phyloP scores from a whole-genome alignment of 805 yeast genomes.

The Cyberlindnera veronae region DNA sequence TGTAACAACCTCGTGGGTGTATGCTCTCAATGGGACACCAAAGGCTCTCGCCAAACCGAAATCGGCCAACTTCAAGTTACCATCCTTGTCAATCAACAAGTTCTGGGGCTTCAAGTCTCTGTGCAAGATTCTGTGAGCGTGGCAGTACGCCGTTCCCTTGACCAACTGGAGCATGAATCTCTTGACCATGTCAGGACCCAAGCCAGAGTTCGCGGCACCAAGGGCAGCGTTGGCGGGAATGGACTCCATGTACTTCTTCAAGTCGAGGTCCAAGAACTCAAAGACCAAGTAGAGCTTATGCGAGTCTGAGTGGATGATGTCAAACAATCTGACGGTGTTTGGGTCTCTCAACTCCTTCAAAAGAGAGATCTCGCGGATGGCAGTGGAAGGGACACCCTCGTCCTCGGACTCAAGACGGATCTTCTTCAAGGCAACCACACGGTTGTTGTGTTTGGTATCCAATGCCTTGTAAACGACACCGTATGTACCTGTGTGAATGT shows the following conservation, averaged over 20 bases:
- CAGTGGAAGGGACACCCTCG: constrained; percentile 98
- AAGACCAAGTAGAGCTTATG: constrained; percentile 91
- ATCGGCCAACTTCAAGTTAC: constrained; percentile 86
- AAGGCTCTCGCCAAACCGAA: constrained; percentile 96
- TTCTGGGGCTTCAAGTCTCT: constrained; percentile 97
- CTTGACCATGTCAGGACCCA: constrained; percentile 87
- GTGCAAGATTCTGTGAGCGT: constrained; percentile 89
- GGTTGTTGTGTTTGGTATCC: constrained; percentile 81
- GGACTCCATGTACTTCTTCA: constrained; percentile 95
- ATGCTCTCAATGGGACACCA: constrained; percentile 95
- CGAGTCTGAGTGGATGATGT: constrained; percentile 91
- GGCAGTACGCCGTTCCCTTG: constrained; percentile 90
- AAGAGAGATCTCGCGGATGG: constrained; percentile 92
- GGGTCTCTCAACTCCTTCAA: constrained; percentile 92
- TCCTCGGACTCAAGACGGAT: constrained; percentile 94
- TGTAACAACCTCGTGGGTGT: constrained; percentile 97
- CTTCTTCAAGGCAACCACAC: constrained; percentile 94
- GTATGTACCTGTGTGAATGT: constrained; percentile 56
- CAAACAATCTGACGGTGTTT: constrained; percentile 85
- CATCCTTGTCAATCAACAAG: constrained; percentile 89
- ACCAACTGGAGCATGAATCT: constrained; percentile 89
- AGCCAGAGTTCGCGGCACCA: constrained; percentile 83
- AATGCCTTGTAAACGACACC: constrained; percentile 97
- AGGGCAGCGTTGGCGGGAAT: constrained; percentile 88
- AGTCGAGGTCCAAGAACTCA: constrained; percentile 90